phyloP scores from a whole-genome alignment of 192 early-diverging fungal genomes.

The Entophlyctis luteolus region DNA sequence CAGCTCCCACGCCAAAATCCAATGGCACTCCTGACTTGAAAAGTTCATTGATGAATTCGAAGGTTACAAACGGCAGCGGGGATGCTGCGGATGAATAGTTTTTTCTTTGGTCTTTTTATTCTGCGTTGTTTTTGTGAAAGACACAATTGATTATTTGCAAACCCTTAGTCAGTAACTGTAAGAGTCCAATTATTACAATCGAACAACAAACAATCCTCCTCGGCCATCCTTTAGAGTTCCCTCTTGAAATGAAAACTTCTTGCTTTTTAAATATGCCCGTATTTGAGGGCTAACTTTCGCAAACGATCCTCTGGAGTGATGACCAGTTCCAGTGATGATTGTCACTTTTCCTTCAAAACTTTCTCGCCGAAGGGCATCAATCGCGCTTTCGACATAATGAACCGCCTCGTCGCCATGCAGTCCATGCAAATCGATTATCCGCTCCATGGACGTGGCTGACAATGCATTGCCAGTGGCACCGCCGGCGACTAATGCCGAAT shows the following conservation, averaged over 20 bases:
- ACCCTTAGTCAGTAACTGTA: too few relatives aligned
- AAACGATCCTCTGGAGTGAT: slow-evolving; percentile 37
- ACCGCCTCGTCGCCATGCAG: slow-evolving; percentile 49
- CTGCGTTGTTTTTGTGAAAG: too few relatives aligned
- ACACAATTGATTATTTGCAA: too few relatives aligned
- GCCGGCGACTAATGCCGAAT: neutral
- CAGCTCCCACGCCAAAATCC: too few relatives aligned
- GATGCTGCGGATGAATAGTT: too few relatives aligned
- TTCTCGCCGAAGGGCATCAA: slow-evolving; percentile 26
- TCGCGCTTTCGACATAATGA: slow-evolving; percentile 29
- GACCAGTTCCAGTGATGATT: slow-evolving; percentile 49
- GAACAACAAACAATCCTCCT: slow-evolving; percentile 42
- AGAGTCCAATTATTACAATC: slow-evolving; percentile 10
- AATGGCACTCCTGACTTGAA: too few relatives aligned
- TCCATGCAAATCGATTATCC: slow-evolving; percentile 48
- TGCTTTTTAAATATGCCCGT: slow-evolving; percentile 24
- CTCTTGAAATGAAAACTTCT: slow-evolving; percentile 30
- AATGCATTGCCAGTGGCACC: too few relatives aligned
- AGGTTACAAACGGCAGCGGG: too few relatives aligned
- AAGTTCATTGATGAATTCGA: too few relatives aligned
- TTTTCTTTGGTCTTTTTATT: too few relatives aligned
- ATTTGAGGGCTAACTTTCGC: slow-evolving; percentile 46
- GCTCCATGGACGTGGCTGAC: neutral
- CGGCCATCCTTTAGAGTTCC: slow-evolving; percentile 40
- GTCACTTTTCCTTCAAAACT: slow-evolving; percentile 29